Evolutionary conservation across 1,139 yeast genomes (phyloP).

Genomic region (Meyerozyma sp.): DNA sequence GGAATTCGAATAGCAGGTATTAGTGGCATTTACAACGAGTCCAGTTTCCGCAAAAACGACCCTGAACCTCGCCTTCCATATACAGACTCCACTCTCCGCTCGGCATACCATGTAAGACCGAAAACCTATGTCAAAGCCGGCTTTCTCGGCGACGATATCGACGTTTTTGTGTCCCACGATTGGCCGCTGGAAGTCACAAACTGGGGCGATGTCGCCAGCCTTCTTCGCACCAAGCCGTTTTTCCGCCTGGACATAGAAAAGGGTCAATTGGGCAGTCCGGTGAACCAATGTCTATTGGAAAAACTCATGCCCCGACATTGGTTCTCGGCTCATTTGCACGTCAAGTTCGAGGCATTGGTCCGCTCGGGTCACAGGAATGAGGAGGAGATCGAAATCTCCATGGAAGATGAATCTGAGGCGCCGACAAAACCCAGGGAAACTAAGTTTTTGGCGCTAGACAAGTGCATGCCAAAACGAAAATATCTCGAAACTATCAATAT

Average conservation of each 20-base stretch:
- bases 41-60: conserved; percentile 19
- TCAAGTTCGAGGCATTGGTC: conserved; percentile 54
- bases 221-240: conserved; percentile 59
- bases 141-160: conserved; percentile 30
- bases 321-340: conserved; percentile 91
- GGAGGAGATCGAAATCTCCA: conserved; percentile 1
- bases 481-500: conserved; percentile 44
- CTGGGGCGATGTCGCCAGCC: conserved; percentile 48
- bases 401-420: conserved; percentile 9
- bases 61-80: conserved; percentile 37
- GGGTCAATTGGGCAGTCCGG: conserved; percentile 70
- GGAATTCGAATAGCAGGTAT: conserved; percentile 77
- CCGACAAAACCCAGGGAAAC: conserved; percentile 25
- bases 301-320: conserved; percentile 62
- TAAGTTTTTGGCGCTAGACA: conserved; percentile 75
- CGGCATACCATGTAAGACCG: conserved; percentile 72
- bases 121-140: conserved; percentile 55
- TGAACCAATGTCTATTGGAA: conserved; percentile 52
- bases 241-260: conserved; percentile 58
- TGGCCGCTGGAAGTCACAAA: conserved; percentile 87
- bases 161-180: conserved; percentile 74
- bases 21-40: conserved; percentile 73
- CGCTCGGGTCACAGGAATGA: conserved; percentile 6
- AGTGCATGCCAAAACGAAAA: conserved; percentile 61
- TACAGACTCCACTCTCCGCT: conserved; percentile 37